Evolutionary conservation across 1,284 basidiomycete genomes (phyloP), one percentile per base, ranked within the genome.

Genomic region (Irpex sp.): DNA sequence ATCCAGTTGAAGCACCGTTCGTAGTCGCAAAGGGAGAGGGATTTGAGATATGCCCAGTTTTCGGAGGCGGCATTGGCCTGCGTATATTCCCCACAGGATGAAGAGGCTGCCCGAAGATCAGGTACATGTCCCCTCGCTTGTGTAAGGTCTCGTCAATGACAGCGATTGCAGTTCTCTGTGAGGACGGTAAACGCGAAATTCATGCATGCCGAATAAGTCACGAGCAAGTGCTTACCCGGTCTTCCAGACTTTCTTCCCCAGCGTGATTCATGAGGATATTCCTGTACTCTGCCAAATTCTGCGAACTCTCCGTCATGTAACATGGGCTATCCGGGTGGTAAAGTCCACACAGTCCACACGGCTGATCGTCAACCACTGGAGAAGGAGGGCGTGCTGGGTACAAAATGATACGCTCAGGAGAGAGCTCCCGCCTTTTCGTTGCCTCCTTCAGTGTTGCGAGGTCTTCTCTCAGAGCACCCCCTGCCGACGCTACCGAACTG

Each of bases 221-320:
- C 44, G 38, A 37, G 31, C 59, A 9, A 61, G 55, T 47, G 73
- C 81, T 64, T 74, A 90, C 90, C 67, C 89, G 78, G 58, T 82
- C 79, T 71, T 87, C 84, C 69, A 83, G 80, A 52, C 88, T 77
- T 67, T 92, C 91, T 65, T 87, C 85, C 7, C 82, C 80, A 11
- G 82, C 78, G 66, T 88, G 79, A 34, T 82, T 74, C 62, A 92
- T 74, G 47, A 92, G 74, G 75, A 90, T 85, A 56, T 82, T 79
- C 49, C 91, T 82, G 69, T 85, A 92, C 67, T 89, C 85, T 17
- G 83, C 82, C 26, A 92, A 77, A 70, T 91, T 85, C 63, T 84
- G 79, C 5, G 88, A 84, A 58, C 77, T 81, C 31, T 85, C 80
- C 3, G 82, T 83, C 89, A 92, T 89, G n/a, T 70, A 70, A 68